Evolutionary conservation across 495 filamentous ascomycete genomes (phyloP), one percentile per base, ranked within the genome.

Genomic region (Astrocystis sublimbata): DNA sequence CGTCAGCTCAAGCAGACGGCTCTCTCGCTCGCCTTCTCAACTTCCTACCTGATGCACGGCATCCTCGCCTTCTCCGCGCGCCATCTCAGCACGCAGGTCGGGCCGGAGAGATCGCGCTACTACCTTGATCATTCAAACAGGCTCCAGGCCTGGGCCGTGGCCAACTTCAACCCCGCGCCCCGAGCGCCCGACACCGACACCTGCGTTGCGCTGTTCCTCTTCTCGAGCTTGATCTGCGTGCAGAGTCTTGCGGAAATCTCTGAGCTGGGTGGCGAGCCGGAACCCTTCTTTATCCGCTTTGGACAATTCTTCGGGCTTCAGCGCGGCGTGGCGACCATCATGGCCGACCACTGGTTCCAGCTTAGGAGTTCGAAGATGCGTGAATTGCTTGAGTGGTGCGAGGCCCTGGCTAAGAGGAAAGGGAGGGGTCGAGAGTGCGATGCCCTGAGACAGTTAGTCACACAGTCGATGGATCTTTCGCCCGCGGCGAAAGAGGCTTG

Each of bases 201-300:
- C 21, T 73, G 74, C 58, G 56, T 77, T 15, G 73, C 77, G 1
- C 56, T 77, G 6, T 50, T 79, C n/a, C 65, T 67, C 52, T 77
- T 76, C 36, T 63, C 71, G 2, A 75, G 72, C 47, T 21, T 76
- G 4, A 60, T 74, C 7, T 58, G 41, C 9, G 26, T 49, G 12
- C 56, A 58, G 12, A 42, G 56, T 13, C 41, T 58, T 26, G 26
- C 30, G 4, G 56, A 58, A 23, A 28, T 49, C 8, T 19, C 42
- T 1, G 30, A 9, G 15, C 12, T 38, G 10, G 2, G 10, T 24
- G 28, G 36, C 1, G 19, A 24, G 9, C 42, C 57, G 45, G 57
- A 60, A 23, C 57, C 43, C 13, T 60, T 50, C 57, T 38, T 60
- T 31, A 58, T 58, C 10, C 43, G 43, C 15, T 31, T 60, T 15